Evolutionary conservation across 768 basidiomycete species (phyloP), one percentile per base, ranked within the genome.

Genomic region (Pilatotrama ljubarskyi): DNA sequence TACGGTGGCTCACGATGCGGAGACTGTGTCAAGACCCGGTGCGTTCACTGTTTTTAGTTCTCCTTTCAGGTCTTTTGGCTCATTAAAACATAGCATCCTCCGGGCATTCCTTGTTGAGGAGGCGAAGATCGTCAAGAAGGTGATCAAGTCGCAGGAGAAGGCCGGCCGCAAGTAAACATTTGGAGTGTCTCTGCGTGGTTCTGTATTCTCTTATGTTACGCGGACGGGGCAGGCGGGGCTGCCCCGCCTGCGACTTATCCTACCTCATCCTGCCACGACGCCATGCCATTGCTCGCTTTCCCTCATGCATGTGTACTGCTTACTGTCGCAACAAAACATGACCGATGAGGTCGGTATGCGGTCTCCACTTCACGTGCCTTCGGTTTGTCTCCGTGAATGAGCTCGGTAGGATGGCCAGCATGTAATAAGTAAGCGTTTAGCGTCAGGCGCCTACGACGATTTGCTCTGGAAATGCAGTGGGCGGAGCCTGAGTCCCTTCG

Each of bases 71-170:
- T 13, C 11, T 36, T 2, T 24, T n/a, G 11, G 38, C 40, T 51
- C n/a, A n/a, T n/a, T 37, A 50, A n/a, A 36, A 8, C 50, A 0
- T 64, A 98, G 97, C 64, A 95, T 99, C 69, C 89, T 98, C 68
- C 92, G 97, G 61, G 95, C 97, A 64, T 99, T 99, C 88, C 79
- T 99, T 61, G 92, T 99, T 40, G 97, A 98, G 83, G 97, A 99
- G 82, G 97, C 97, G 44, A 98, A 98, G 83, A 98, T 99, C 70
- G 97, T 99, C 73, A 99, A 99, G 88, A 90, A 86, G 79, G 96
- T 98, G 68, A 95, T 98, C 84, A 97, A 97, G 83, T 88, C 90
- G 72, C 93, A 92, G 77, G 78, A 84, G 75, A 82, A 75, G 67
- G 56, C 61, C 25, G 69, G 66, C 38, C 69, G 70, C 66, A 72